These are phyloP conservation scores for Fraxinus quadrangulata DNA, from an alignment of 257 asterid genomes.

Conservation along the genomic window DNA sequence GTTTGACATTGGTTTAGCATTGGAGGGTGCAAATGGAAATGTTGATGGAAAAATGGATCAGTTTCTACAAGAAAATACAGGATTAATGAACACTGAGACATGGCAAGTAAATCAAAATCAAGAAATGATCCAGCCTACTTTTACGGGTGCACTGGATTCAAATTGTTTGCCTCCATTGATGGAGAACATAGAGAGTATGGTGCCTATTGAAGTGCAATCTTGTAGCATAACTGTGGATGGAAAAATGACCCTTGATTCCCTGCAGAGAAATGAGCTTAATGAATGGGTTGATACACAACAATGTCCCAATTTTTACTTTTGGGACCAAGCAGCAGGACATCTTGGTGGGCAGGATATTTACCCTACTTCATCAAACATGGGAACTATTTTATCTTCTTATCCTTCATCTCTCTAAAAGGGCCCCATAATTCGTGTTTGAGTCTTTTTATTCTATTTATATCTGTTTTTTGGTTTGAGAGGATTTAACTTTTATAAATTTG, in stretches of 20 bases:
- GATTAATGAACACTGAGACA: conserved; percentile 28
- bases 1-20: conserved; percentile 43
- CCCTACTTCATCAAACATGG: conserved; percentile 36
- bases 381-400: conserved; percentile 41
- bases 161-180: conserved; percentile 46
- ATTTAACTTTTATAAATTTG: conserved; percentile 27
- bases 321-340: conserved; percentile 67
- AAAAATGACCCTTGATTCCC: conserved; percentile 41
- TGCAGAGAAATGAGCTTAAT: conserved; percentile 40
- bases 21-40: conserved; percentile 28
- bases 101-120: conserved; percentile 46
- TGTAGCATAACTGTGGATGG: conserved; percentile 28
- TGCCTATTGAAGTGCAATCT: conserved; percentile 44
- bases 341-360: conserved; percentile 52
- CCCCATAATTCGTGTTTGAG: conserved; percentile 24
- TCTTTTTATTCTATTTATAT: conserved; percentile 34
- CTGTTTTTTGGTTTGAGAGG: conserved; percentile 27
- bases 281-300: conserved; percentile 66
- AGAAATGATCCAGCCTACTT: conserved; percentile 27
- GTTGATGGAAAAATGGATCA: conserved; percentile 29
- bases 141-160: conserved; percentile 28
- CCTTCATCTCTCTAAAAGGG: conserved; percentile 52
- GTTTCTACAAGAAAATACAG: conserved; percentile 41
- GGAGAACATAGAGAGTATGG: conserved; percentile 46
- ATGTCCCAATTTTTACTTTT: conserved; percentile 54